Percentiles rank a stretch among this genome's conserved stretches.
Conservation (phyloP, 108 stramenopile species). For the Pseudonitzschia multistriata region DNA sequence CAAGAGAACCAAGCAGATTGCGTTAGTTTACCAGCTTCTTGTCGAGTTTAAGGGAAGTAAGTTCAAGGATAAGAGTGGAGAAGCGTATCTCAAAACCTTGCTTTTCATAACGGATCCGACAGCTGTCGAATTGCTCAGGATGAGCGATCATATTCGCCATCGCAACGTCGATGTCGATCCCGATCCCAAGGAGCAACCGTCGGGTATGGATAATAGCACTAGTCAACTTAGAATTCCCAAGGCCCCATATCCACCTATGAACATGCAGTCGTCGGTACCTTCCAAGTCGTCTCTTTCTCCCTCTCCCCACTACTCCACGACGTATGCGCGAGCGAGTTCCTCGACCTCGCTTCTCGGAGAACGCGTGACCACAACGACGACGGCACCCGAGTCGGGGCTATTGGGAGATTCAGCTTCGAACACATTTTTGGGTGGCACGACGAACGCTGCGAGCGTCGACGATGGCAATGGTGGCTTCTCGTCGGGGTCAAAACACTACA, state of each 20-base stretch:
- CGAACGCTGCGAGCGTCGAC: too few species aligned
- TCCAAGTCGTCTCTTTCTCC: constrained; percentile 29
- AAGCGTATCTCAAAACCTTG: too few species aligned
- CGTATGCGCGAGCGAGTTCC: neutral
- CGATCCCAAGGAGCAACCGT: neutral
- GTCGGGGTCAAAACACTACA: neutral
- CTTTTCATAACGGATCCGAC: too few species aligned
- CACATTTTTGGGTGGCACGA: neutral
- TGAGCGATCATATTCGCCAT: neutral
- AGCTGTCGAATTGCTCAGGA: neutral
- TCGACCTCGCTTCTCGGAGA: neutral
- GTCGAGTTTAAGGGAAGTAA: too few species aligned
- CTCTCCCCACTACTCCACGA: constrained; percentile 32
- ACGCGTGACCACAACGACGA: neutral
- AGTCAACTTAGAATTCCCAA: neutral
- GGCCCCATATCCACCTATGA: constrained; percentile 13
- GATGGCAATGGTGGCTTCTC: neutral
- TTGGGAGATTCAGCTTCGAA: neutral
- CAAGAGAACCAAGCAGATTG: too few species aligned
- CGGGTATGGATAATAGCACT: neutral
- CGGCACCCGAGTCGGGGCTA: neutral
- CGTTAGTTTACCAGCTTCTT: too few species aligned
- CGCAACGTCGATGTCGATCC: too few species aligned
- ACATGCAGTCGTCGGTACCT: neutral
- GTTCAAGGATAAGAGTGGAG: too few species aligned